Evolutionary conservation across 768 basidiomycete species (phyloP), one percentile per base, ranked within the genome.

Genomic region (Suillus clintonianus): DNA sequence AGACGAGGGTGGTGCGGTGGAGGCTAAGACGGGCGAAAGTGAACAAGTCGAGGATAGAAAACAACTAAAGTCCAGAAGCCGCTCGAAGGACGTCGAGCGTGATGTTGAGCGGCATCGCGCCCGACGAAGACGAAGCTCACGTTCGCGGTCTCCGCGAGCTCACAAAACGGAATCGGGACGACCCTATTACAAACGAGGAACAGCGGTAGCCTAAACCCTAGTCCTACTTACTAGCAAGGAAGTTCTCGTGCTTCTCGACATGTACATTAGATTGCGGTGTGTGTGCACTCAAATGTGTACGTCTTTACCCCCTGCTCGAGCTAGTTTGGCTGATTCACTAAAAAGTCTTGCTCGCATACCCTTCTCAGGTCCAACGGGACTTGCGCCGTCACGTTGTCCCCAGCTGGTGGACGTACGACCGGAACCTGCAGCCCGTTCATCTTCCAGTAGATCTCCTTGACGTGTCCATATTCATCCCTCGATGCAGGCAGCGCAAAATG

Each of bases 371-470:
- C 67, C 4, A 79, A 59, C 9, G 78, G 79, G 11, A 78, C 70
- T 59, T 75, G 76, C 42, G 77, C 53, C 2, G 76, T 77, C 61
- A 57, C 64, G n/a, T 64, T 60, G 30, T 80, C 78, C 30, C 78
- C 78, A 24, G 70, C 65, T 1, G 79, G 79, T 32, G 75, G 69
- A 50, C 69, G 72, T 36, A 80, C 72, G 1, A 80, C 77, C 27
- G 79, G 78, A 17, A 77, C 72, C 68, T 79, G 77, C 14, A 79
- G 65, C 19, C 70, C 74, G 62, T 76, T 70, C 47, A 74, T 68
- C 65, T 71, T 74, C 79, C 78, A 79, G 54, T 75, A 74, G 30
- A 80, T 68, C 62, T 78, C 72, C 68, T 79, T 79, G 51, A 68
- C 22, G 32, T 68, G 64, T 34, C 78, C 77, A 34, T 71, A 48